Base-by-base conservation (phyloP, 441 rosid genomes). In the Euphorbia celastroides region DNA sequence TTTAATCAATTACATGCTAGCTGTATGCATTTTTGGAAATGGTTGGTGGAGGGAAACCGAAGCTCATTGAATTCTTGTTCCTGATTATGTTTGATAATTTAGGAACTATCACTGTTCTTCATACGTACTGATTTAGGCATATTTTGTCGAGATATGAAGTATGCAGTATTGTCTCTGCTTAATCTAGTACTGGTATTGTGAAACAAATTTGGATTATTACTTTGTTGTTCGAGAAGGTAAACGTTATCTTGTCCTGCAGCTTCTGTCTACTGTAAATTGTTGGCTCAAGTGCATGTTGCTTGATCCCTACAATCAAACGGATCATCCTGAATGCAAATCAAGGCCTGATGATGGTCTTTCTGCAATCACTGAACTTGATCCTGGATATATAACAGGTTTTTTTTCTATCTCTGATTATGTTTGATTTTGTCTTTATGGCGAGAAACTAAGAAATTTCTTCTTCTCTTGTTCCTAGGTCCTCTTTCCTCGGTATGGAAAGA, bases 401-500 rank as follows among this genome's bases (percentile, higher is more conserved):
- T 34, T 4, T 59, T 41, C n/a, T 34, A 5, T 36, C 25, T 48
- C 0, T 62, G 63, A 23, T 62, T 13, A 23, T 65, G 19, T 7
- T 75, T 58, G 55, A 5, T n/a, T 52, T 28, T 28, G 28, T 22
- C 5, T 27, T 28, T 3, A 26, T 51, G 23, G 25, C 4, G 32
- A 52, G 58, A 30, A 46, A 32, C 26, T 65, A 42, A 52, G 58
- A 41, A 23, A 36, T 52, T 10, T 57, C 5, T 36, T 57, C 32
- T 60, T 26, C 11, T 62, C 70, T 60, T 74, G 68, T 67, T 44
- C 64, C 57, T 77, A 94, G 99, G 99, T 77, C 96, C 98, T 26
- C 94, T 94, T 63, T 94, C 98, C 46, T 89, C 99, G 0, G 93
- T 94, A 34, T 94, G 99, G 99, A 94, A 92, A 84, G 98, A 94